These are phyloP conservation scores for Phaeotremella skinneri DNA, from an alignment of 768 basidiomycete species.

Conservation along the genomic window DNA sequence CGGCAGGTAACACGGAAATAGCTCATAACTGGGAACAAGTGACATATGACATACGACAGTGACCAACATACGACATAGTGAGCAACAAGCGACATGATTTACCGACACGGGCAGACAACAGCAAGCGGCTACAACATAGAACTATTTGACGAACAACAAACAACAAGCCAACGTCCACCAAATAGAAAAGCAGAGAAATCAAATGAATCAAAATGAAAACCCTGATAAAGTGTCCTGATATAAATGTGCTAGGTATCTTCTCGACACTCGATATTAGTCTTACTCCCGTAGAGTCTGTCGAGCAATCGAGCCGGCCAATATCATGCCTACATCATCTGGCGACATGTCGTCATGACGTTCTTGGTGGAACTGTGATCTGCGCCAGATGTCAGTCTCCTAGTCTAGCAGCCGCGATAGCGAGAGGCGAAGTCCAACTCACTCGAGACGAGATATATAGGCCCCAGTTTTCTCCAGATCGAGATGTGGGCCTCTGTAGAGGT, in stretches of 20 bases:
- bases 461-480: slow-evolving; percentile 28
- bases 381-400: background rate
- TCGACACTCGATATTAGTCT: background rate
- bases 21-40: background rate
- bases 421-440: slow-evolving; percentile 23
- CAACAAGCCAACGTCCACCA: background rate
- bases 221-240: too few relatives aligned
- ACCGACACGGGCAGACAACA: background rate
- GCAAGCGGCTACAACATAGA: too few relatives aligned
- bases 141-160: too few relatives aligned
- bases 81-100: background rate
- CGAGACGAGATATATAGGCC: slow-evolving; percentile 38
- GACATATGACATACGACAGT: too few relatives aligned
- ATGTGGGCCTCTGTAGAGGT: slow-evolving; percentile 31
- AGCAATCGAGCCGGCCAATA: background rate
- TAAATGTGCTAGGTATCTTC: background rate
- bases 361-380: background rate
- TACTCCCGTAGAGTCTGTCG: background rate
- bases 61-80: background rate
- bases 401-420: background rate
- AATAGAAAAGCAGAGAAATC: too few relatives aligned
- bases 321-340: background rate
- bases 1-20: background rate
- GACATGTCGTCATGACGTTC: background rate
- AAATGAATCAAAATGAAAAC: too few relatives aligned